Base-by-base conservation (phyloP, 805 yeast species). In the Cyberlindnera xishuangbannaensis region DNA sequence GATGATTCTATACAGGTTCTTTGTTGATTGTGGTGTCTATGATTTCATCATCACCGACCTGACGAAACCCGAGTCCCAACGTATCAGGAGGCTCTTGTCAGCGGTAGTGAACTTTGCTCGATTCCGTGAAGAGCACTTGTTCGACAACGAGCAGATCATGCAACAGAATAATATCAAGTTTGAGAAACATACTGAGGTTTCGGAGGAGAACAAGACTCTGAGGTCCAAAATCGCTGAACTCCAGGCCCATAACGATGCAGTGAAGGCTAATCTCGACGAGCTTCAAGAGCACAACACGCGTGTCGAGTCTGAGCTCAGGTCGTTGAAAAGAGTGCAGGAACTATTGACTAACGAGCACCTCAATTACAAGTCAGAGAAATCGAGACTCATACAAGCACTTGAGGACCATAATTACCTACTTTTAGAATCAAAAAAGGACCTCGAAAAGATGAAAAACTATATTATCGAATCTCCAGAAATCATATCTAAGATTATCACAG, bases 41-140 rank as follows among this genome's bases (percentile, higher is more conserved):
- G 95, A 87, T 55, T 83, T 86, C 50, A 71, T 77, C 27, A 63
- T 86, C 31, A 65, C 73, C 60, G 96, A 87, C 59, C 62, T 87
- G 19, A 65, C 73, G 38, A 76, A 76, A 44, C 96, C 96, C 1
- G 95, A 86, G n/a, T 64, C 83, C 0, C 58, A 55, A 24, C 64
- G 95, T 37, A 65, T 75, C 1, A 62, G 76, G 41, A 62, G 90
- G 29, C 65, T 85, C 15, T 56, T 86, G 18, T 84, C 95, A 52
- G 92, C 92, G 1, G 76, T 86, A 31, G 82, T 86, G 15, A 87
- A 87, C 53, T 87, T 75, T 64, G 94, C 94, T 1, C 62, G 90
- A 36, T 86, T 83, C 50, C 69, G 95, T 44, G 94, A 84, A 46
- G 85, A 78, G 43, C 77, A 83, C 39, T 71, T 78, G 53, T 68